A percentile compares a stretch with the other conserved stretches of the same genome.
Evolutionary conservation across 371 early-diverging fungal genomes (phyloP).

Genomic region (Circinella umbellata): DNA sequence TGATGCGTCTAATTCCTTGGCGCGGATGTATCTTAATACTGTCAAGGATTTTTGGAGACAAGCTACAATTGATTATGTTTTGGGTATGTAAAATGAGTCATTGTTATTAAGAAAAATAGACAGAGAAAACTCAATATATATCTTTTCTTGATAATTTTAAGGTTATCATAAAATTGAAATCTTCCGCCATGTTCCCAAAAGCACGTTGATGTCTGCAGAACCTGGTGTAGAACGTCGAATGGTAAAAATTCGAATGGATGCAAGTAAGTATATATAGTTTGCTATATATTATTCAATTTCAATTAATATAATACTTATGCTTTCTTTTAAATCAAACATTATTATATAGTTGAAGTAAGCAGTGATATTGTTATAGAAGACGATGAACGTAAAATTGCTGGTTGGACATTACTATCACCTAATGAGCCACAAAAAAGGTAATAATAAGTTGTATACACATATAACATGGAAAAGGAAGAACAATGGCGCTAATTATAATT

Average conservation of each 20-base stretch:
- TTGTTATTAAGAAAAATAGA: no score
- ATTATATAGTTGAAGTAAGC: slow-evolving; percentile 50
- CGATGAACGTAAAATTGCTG: slow-evolving; percentile 55
- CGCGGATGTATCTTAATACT: slow-evolving; percentile 74
- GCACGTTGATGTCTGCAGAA: slow-evolving; percentile 53
- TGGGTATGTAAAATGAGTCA: slow-evolving; percentile 27
- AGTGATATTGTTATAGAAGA: slow-evolving; percentile 66
- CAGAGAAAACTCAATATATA: no score
- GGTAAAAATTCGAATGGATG: slow-evolving; percentile 54
- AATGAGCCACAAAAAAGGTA: slow-evolving; percentile 40
- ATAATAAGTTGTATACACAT: neutral
- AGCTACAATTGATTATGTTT: slow-evolving; percentile 52
- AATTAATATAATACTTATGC: no score
- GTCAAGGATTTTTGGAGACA: slow-evolving; percentile 71
- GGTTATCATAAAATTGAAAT: slow-evolving; percentile 55
- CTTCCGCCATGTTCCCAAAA: slow-evolving; percentile 50
- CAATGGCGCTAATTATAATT: no score
- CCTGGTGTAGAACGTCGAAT: slow-evolving; percentile 57
- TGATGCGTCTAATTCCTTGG: slow-evolving; percentile 74
- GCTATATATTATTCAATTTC: no score
- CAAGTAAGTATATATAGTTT: slow-evolving; percentile 56
- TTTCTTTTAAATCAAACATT: no score
- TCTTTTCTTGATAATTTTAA: neutral
- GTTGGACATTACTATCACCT: slow-evolving; percentile 71
- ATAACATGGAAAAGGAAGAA: neutral